Conservation (phyloP, 352 stramenopile genomes). For the Phytophthora rubi region DNA sequence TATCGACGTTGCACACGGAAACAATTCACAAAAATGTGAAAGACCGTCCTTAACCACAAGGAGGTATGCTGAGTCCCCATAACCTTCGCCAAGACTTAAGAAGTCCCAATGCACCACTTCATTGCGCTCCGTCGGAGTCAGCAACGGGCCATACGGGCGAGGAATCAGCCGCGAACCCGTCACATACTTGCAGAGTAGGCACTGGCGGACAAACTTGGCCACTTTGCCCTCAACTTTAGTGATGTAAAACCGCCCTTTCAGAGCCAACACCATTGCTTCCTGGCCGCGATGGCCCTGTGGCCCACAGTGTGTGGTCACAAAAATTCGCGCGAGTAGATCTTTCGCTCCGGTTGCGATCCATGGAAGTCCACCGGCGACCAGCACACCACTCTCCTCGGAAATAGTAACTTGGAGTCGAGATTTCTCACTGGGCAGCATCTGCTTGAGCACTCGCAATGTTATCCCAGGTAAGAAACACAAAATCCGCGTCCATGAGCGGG, state of each 20-base stretch:
- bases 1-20: neutral
- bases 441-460: slow-evolving; percentile 26
- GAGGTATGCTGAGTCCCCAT: neutral
- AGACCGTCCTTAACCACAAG: neutral
- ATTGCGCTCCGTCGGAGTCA: neutral
- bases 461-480: neutral
- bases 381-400: neutral
- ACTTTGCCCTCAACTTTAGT: neutral
- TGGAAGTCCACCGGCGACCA: neutral
- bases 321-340: neutral
- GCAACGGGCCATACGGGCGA: neutral
- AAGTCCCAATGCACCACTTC: neutral
- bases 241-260: neutral
- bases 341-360: slow-evolving; percentile 3
- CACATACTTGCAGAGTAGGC: neutral
- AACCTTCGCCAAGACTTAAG: neutral
- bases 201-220: neutral
- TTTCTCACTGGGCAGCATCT: neutral
- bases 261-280: neutral
- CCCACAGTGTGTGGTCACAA: neutral
- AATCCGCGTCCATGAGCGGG: neutral
- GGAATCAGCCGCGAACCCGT: neutral
- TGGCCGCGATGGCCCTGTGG: neutral
- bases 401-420: neutral
- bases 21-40: neutral